Conservation (phyloP, 1,139 yeast species). For the Magnusiomyces starmeri region DNA sequence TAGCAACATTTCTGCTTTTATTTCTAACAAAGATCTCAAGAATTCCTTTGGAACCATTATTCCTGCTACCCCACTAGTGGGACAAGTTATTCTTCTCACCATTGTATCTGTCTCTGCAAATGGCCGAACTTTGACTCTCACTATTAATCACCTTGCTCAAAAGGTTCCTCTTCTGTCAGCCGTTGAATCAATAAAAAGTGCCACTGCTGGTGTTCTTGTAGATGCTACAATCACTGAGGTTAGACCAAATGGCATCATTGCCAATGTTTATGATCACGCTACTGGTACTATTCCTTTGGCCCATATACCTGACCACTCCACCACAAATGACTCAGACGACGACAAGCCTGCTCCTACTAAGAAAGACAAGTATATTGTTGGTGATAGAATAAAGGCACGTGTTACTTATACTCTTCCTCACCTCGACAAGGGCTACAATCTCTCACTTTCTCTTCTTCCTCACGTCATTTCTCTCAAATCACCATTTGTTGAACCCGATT, state of each 20-base stretch:
- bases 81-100: slow-evolving; percentile 35
- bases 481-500: slow-evolving; percentile 13
- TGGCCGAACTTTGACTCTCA: slow-evolving; percentile 58
- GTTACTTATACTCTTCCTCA: slow-evolving; percentile 50
- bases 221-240: slow-evolving; percentile 64
- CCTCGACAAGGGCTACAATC: slow-evolving; percentile 45
- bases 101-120: slow-evolving; percentile 33
- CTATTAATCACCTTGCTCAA: slow-evolving; percentile 39
- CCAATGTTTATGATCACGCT: slow-evolving; percentile 66
- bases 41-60: slow-evolving; percentile 29
- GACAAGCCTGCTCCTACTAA: too few species aligned
- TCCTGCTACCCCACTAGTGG: slow-evolving; percentile 36
- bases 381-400: slow-evolving; percentile 61
- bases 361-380: slow-evolving; percentile 56
- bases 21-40: slow-evolving; percentile 58
- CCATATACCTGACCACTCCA: slow-evolving; percentile 49
- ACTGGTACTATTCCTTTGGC: slow-evolving; percentile 65
- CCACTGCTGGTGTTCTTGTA: slow-evolving; percentile 77
- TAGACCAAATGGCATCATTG: slow-evolving; percentile 48
- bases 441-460: slow-evolving; percentile 59
- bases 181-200: slow-evolving; percentile 65
- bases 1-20: slow-evolving; percentile 53
- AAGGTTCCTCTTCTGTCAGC: slow-evolving; percentile 42
- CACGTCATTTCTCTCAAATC: slow-evolving; percentile 38
- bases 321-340: slow-evolving; percentile 18